Base-by-base conservation (phyloP, 2,329 filamentous ascomycete genomes). In the Didymella pinodella region DNA sequence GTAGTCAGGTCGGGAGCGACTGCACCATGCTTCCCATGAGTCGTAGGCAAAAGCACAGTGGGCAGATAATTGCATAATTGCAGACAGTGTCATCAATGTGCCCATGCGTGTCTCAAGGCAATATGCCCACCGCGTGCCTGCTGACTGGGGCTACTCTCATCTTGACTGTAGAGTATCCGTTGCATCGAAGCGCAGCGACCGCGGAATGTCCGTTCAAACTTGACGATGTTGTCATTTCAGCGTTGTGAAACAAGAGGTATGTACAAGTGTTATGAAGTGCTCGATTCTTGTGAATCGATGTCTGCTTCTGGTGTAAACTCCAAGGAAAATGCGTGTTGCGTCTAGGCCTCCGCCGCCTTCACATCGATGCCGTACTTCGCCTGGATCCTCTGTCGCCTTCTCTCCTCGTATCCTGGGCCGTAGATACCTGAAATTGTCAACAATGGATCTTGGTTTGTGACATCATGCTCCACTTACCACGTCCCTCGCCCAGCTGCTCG, bases 301-400 rank as follows among this genome's bases (percentile, higher is more conserved):
- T 56, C 63, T 60, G 51, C 45, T 60, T 53, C 41, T 61, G 51
- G 57, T 52, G 53, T 68, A 58, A 65, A 69, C 57, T 62, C 44
- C 57, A 67, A 66, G 58, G 62, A 68, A 70, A 69, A 48, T 18
- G 47, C 48, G 50, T 63, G 16, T 29, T 57, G 60, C 51, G 34
- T 64, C 56, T 59, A 60, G 62, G 71, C 65, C 53, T 74, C 68
- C 40, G 69, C 70, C 47, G 67, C 71, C 65, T 69, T 70, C 34
- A 97, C 88, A 66, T 96, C 92, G 72, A 96, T 86, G 59, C 93
- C 92, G 73, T 97, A 97, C 78, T 88, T 91, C 79, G 92, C 89
- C 85, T 91, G 89, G 77, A 97, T 85, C 69, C 91, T 86, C 81
- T 93, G 84, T 66, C 87, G 86, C 77, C 93, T 88, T 78, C 93